Base-by-base conservation (phyloP, 1,284 basidiomycete species). In the Ustilago nuda region DNA sequence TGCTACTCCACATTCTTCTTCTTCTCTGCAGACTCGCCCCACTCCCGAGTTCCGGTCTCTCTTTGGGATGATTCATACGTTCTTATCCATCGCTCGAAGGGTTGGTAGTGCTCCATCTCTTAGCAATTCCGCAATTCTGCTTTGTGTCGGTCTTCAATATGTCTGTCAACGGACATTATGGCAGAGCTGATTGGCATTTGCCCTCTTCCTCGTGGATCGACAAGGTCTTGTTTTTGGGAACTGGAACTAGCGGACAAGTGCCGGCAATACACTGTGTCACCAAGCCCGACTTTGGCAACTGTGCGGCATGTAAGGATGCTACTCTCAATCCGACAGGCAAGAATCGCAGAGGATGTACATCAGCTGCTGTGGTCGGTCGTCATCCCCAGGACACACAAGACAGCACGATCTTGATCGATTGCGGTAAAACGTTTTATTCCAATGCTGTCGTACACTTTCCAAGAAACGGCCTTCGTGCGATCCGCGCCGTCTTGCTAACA, bases 351-450 rank as follows among this genome's bases (percentile, higher is more conserved):
- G 76, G 78, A 8, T 84, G 82, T 39, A 81, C 79, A 8, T 67
- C 69, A 9, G 74, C 61, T 17, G 66, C 75, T 35, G 56, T 78
- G 0, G 62, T 81, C 11, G 83, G 83, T 19, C 60, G 71, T 2
- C 50, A 61, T 12, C 56, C 64, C 11, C 55, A 64, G 7, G 65
- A 61, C 33, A 53, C 52, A 1, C 57, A 64, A 1, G 56, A 71
- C 15, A 78, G 71, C 17, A 72, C 73, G 32, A 80, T 85, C 41
- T 52, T 85, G n/a, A 83, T 85, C 60, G 83, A 85, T 59, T 82
- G 81, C 55, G 83, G 83, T 9, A 82, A 82, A 59, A 84, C 82
- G 3, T 85, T 85, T 56, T 83, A 84, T 53, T 61, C 65, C 13
- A 78, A 79, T 13, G 78, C 77, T 1, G 30, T 84, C 17, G 64